Evolutionary conservation across 108 stramenopile genomes (phyloP), one percentile per base, ranked within the genome.

Genomic region (Stephanodiscus minutulus): DNA sequence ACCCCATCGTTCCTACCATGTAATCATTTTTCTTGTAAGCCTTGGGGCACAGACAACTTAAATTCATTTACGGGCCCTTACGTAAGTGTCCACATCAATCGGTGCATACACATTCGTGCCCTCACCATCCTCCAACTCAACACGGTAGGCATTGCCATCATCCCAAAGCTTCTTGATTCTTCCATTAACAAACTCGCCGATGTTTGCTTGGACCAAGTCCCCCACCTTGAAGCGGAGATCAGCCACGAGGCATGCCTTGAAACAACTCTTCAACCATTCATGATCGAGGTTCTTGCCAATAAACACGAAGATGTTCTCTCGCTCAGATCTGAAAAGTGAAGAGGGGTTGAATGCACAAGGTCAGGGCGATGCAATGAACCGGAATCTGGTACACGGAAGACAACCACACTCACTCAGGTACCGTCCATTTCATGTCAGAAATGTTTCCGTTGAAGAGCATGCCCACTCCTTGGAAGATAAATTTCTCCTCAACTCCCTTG

Each of bases 391-490:
- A 0, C 43, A 39, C 3, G 9, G 15, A 12, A 24, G 2, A 5
- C 5, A 0, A 25, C 12, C 0, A 53, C 52, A 53, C 52, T 20
- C 47, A 62, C 50, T 90, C 91, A 21, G 76, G 35, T 35, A 66
- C 61, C n/a, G 64, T 78, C 88, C 88, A 87, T 1, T 44, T 18
- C 28, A 33, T 37, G 27, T 46, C 77, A 28, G 58, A 55, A 55
- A 92, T 86, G 24, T 71, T 58, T 22, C 91, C 94, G 47, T 66
- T 58, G 61, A 97, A 93, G 61, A 94, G 66, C 96, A 94, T 94
- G 17, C 92, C 91, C 28, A 98, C 96, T 43, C 96, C 97, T 74
- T 98, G 97, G 58, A 97, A 96, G 56, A 98, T 88, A 68, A 96
- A 97, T 87, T 94, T 93, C 63, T 91, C 65, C 8, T 85, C 83